Evolutionary conservation across 202 grass and related monocot species (phyloP).

Genomic region (Tripidium arundinaceum): DNA sequence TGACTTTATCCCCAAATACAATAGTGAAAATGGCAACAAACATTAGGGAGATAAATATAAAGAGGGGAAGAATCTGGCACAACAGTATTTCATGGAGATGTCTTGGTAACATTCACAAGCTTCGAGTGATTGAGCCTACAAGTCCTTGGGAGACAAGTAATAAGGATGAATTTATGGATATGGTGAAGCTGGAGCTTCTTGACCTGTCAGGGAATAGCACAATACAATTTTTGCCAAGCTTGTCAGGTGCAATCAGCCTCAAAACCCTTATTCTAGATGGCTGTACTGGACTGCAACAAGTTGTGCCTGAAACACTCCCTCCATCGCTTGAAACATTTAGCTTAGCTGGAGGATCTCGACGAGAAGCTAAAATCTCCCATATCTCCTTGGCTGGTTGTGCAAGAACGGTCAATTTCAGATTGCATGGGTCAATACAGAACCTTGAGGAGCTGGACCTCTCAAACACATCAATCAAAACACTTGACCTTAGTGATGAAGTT

Average conservation of each 20-base stretch:
- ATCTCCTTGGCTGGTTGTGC: background rate
- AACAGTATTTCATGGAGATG: too few species aligned
- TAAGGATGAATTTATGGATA: background rate
- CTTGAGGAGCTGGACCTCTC: background rate
- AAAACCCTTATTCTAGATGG: too few species aligned
- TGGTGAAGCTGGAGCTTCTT: background rate
- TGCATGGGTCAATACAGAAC: background rate
- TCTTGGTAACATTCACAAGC: background rate
- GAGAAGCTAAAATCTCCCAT: background rate
- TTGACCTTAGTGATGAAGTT: background rate
- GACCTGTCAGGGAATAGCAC: background rate
- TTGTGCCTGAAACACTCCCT: background rate
- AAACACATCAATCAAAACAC: background rate
- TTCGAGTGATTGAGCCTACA: constrained; percentile 3
- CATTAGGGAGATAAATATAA: background rate
- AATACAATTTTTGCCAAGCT: background rate
- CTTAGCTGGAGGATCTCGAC: background rate
- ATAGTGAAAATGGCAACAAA: background rate
- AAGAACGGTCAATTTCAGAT: background rate
- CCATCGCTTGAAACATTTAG: constrained; percentile 3
- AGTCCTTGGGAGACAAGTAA: background rate
- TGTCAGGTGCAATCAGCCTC: too few species aligned
- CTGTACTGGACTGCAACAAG: background rate
- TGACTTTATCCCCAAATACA: background rate
- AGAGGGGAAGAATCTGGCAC: too few species aligned